phyloP scores from a whole-genome alignment of 163 green algal species.

The Scenedesmus sp. region DNA sequence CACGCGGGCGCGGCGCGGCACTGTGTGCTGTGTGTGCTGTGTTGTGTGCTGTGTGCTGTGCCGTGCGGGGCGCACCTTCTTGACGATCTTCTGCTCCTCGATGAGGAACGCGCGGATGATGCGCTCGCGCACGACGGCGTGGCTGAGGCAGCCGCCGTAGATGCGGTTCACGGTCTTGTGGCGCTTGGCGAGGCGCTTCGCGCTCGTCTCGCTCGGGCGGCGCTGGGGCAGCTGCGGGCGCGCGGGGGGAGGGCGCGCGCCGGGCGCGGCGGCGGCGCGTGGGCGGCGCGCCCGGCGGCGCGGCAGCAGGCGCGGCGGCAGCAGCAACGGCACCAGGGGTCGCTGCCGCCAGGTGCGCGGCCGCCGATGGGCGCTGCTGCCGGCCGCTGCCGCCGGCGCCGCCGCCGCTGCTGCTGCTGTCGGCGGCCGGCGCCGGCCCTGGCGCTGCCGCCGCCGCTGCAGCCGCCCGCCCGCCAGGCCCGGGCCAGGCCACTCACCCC shows the following conservation, averaged over 20 bases:
- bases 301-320: too few species aligned
- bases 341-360: background rate
- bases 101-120: constrained; percentile 99
- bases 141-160: constrained; percentile 94
- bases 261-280: too few species aligned
- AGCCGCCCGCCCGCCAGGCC: background rate
- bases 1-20: too few species aligned
- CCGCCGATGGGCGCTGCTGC: background rate
- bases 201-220: constrained; percentile 76
- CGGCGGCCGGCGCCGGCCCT: too few species aligned
- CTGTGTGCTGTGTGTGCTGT: too few species aligned
- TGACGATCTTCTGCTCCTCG: constrained; percentile 99
- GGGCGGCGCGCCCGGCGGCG: too few species aligned
- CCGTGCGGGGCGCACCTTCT: constrained; percentile 92
- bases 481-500: constrained; percentile 70
- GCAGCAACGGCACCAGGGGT: too few species aligned
- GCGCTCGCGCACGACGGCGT: constrained; percentile 89
- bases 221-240: constrained; percentile 79
- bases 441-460: background rate
- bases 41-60: too few species aligned
- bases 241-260: background rate
- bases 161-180: constrained; percentile 96
- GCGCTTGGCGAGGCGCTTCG: constrained; percentile 66
- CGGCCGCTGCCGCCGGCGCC: background rate
- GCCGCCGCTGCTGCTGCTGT: background rate